Conservation (phyloP, 768 basidiomycete genomes). For the Calocera viscosa region DNA sequence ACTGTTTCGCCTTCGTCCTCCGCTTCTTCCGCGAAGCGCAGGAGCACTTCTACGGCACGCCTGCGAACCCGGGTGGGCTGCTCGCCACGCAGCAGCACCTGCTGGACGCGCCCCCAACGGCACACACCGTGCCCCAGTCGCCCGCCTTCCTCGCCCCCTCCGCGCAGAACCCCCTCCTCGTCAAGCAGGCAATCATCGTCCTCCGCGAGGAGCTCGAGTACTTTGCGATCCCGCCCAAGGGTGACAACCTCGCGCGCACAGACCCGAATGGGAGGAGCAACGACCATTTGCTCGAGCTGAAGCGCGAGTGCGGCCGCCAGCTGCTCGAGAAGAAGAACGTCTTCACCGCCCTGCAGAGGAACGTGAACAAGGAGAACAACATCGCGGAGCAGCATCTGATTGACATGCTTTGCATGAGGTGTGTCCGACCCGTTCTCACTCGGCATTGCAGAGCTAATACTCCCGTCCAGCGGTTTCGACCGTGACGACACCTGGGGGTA, state of each 20-base stretch:
- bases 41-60: conserved; percentile 82
- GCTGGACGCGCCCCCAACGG: conserved; percentile 36
- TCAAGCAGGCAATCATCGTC: conserved; percentile 97
- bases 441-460: conserved; percentile 3
- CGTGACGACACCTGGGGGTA: conserved; percentile 98
- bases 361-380: conserved; percentile 99
- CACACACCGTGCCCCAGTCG: conserved; percentile 26
- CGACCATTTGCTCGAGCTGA: conserved; percentile 61
- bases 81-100: conserved; percentile 69
- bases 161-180: conserved; percentile 74
- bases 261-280: conserved; percentile 74
- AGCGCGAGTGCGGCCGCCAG: conserved; percentile 73
- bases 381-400: conserved; percentile 98
- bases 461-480: conserved; percentile 67
- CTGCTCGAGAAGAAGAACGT: conserved; percentile 84
- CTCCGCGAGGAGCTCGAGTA: conserved; percentile 97
- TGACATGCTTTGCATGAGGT: conserved; percentile 99
- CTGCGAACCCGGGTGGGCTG: conserved; percentile 49
- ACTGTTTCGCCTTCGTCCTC: conserved; percentile 89
- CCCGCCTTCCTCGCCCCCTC: conserved; percentile 47
- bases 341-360: conserved; percentile 94
- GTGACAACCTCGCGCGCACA: conserved; percentile 41
- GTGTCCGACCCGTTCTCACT: conserved; percentile 21
- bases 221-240: conserved; percentile 82
- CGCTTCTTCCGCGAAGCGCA: conserved; percentile 82